These are phyloP conservation scores for Trichophyton rubrum DNA, from an alignment of 2,329 filamentous ascomycete genomes.

Conservation along the genomic window DNA sequence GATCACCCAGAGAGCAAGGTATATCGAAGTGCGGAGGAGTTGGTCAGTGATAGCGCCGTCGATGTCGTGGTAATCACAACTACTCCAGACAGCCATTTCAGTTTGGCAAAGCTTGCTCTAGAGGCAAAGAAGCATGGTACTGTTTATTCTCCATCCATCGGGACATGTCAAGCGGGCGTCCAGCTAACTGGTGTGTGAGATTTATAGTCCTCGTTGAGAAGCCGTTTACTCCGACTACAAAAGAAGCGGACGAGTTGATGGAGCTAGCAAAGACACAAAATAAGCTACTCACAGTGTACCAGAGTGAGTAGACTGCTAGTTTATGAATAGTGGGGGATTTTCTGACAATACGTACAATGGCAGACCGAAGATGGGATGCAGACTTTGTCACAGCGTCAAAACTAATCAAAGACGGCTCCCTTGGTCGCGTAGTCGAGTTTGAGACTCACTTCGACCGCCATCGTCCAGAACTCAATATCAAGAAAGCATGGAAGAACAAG, in stretches of 20 bases:
- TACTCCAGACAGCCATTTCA: constrained; percentile 58
- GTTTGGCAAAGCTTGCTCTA: constrained; percentile 51
- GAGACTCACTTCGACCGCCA: constrained; percentile 72
- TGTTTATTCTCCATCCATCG: neutral
- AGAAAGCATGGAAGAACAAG: constrained; percentile 52
- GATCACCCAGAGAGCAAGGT: constrained; percentile 55
- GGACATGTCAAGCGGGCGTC: too few relatives aligned
- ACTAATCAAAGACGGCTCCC: constrained; percentile 45
- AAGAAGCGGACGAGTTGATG: constrained; percentile 54
- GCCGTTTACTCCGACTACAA: constrained; percentile 61
- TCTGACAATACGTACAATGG: neutral
- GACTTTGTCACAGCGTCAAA: constrained; percentile 61
- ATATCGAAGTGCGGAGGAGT: constrained; percentile 48
- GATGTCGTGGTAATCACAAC: constrained; percentile 61
- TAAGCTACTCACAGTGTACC: constrained; percentile 54
- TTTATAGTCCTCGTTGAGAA: constrained; percentile 62
- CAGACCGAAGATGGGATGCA: constrained; percentile 59
- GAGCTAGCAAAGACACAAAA: constrained; percentile 40
- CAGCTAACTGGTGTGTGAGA: neutral
- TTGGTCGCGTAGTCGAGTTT: constrained; percentile 65
- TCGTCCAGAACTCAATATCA: constrained; percentile 43
- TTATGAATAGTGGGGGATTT: too few relatives aligned
- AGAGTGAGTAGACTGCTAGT: constrained; percentile 34
- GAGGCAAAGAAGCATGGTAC: constrained; percentile 55
- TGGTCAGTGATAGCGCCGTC: constrained; percentile 53